These are phyloP conservation scores for Alopecurus myosuroides DNA, from an alignment of 176 grass and related monocot genomes.

Conservation along the genomic window DNA sequence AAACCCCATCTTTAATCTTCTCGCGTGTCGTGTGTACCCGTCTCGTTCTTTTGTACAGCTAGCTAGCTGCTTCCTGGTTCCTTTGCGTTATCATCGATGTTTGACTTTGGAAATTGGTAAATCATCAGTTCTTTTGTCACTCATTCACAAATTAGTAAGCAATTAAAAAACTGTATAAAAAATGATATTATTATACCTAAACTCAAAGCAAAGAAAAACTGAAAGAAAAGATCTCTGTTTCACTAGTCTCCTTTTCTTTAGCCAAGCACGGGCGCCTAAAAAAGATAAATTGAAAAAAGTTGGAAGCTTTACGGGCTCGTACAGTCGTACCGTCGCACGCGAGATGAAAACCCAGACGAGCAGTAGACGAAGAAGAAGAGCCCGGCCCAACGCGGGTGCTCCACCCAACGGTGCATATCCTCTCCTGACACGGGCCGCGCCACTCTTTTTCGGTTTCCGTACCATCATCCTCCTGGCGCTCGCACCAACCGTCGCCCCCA, in stretches of 20 bases:
- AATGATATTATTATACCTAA: too few species aligned
- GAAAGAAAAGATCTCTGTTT: neutral
- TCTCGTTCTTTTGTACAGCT: neutral
- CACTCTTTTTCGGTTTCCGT: slow-evolving; percentile 15
- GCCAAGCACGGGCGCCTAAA: neutral
- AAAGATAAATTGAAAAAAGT: neutral
- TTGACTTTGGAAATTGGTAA: neutral
- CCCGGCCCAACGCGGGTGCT: neutral
- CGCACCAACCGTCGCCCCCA: neutral
- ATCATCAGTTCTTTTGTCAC: neutral
- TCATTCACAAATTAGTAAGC: too few species aligned
- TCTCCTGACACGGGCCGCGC: slow-evolving; percentile 15
- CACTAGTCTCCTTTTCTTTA: neutral
- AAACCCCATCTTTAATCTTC: neutral
- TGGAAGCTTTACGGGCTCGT: neutral
- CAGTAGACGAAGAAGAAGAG: neutral
- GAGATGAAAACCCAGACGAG: too few species aligned
- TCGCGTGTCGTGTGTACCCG: neutral
- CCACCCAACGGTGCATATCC: slow-evolving; percentile 1
- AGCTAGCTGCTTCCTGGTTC: slow-evolving; percentile 5
- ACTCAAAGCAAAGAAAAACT: too few species aligned
- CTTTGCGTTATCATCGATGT: neutral
- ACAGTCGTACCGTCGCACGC: neutral
- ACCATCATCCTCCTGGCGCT: neutral
- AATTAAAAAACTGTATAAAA: too few species aligned